phyloP scores from a whole-genome alignment of 2,329 filamentous ascomycete genomes.

The Malbranchea cinnamomea region DNA sequence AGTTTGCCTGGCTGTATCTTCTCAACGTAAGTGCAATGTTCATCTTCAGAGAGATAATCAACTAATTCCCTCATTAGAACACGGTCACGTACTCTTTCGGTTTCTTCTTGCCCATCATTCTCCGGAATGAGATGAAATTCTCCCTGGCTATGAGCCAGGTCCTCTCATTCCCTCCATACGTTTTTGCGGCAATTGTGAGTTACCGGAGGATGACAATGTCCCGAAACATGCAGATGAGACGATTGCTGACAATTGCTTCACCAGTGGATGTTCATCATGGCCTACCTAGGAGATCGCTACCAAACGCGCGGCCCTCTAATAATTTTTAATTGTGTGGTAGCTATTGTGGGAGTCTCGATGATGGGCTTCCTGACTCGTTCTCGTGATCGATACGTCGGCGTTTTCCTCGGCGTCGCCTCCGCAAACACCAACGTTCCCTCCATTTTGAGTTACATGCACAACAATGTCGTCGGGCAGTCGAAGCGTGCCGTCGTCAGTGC shows the following conservation, averaged over 20 bases:
- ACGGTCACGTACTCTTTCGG: background rate
- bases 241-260: conserved; percentile 6
- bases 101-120: conserved; percentile 11
- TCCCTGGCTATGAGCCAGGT: conserved; percentile 16
- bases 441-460: background rate
- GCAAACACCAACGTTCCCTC: conserved; percentile 3
- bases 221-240: background rate
- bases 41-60: too few species aligned
- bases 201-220: background rate
- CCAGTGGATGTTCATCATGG: too few species aligned
- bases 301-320: too few species aligned
- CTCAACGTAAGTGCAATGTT: too few species aligned
- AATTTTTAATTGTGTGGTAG: too few species aligned
- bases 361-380: conserved; percentile 8
- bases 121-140: conserved; percentile 20
- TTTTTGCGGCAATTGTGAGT: conserved; percentile 19
- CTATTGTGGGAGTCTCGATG: conserved; percentile 10
- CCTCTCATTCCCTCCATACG: conserved; percentile 17
- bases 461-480: conserved; percentile 1
- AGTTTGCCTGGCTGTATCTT: too few species aligned
- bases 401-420: conserved; percentile 7
- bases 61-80: too few species aligned
- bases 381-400: conserved; percentile 9
- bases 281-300: too few species aligned
- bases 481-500: conserved; percentile 1